Evolutionary conservation across 371 early-diverging fungal species (phyloP), one percentile per base, ranked within the genome.

Genomic region (Syncephalastrum monosporum): DNA sequence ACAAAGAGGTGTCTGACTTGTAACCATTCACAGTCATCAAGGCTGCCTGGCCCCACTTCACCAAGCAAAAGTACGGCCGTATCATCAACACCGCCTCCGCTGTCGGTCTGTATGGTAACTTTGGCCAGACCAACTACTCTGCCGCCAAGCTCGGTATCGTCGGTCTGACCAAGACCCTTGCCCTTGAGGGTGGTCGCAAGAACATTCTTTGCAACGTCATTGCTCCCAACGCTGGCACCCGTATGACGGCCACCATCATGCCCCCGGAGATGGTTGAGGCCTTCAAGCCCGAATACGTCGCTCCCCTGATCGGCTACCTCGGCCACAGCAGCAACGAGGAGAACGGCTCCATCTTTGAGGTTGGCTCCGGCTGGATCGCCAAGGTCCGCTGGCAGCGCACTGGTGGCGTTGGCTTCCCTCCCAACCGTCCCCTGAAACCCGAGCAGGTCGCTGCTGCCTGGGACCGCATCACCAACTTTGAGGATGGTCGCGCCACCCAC

Each of bases 91-190:
- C 91, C 50, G 86, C 93, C 25, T 97, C 97, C 23, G 92, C 97
- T 43, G 98, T 97, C 45, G 99, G 98, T 64, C 82, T 98, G 47
- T 97, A 98, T 73, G 98, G 98, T 65, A 99, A 98, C 91, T 98
- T 96, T 87, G 99, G 99, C 49, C 97, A 97, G 74, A 90, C 96
- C 56, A 97, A 98, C 87, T 98, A 98, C 82, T 82, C 83, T 57
- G 80, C 94, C 73, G 96, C 98, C 55, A 99, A 99, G 77, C 83
- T 93, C 55, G 98, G 94, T 45, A 79, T 97, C 19, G 89, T 91
- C 55, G 95, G 96, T 43, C 84, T 99, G 58, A 89, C 94, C 67
- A 80, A 86, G 65, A 90, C 98, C 15, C 78, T 99, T 59, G 98
- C 99, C 44, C 79, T 87, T 46, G 99, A 99, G 74, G 99, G 99